Base-by-base conservation (phyloP, 371 early-diverging fungal genomes). In the Mucor ambiguus region DNA sequence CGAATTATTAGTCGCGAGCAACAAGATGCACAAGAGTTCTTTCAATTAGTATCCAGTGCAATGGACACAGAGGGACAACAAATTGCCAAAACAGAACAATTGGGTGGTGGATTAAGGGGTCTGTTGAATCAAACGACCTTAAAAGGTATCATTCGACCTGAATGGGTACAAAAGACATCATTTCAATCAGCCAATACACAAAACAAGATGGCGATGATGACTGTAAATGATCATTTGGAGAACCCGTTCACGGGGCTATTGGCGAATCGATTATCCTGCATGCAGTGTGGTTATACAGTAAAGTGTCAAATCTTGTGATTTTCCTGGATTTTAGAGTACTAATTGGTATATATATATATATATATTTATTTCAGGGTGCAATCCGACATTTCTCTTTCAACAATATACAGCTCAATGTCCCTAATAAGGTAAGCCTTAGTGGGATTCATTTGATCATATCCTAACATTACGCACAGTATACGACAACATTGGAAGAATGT, bases 11-110 rank as follows among this genome's bases (percentile, higher is more conserved):
- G 88, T 68, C 86, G 87, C 58, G 90, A 90, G 66, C 93, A 93
- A 61, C 90, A 96, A 80, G 97, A 97, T 71, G 97, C 97, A 2
- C 95, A 97, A 73, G 97, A 97, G 68, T 86, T 96, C 10, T 92
- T 96, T 66, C 93, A 95, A 64, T 74, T 95, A 2, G 84, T 97
- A 1, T 90, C 92, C 4, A 85, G 88, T 57, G 85, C 90, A 14
- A 68, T 96, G 5, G 88, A 89, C 22, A 80, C 81, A 6, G 96
- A 96, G 58, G 79, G 69, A 29, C 67, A 65, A 38, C 32, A 26
- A 0, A 55, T 71, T 7, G 66, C 61, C 28, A 67, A 68, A 20
- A 55, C 46, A 0, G 67, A 60, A 28, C 16, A 35, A 14, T 20
- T 64, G 11, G 69, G 71, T 9, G 68, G 60, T 1, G 74, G 70